phyloP scores from a whole-genome alignment of 2,329 filamentous ascomycete genomes.

The Didymella arachidicola region DNA sequence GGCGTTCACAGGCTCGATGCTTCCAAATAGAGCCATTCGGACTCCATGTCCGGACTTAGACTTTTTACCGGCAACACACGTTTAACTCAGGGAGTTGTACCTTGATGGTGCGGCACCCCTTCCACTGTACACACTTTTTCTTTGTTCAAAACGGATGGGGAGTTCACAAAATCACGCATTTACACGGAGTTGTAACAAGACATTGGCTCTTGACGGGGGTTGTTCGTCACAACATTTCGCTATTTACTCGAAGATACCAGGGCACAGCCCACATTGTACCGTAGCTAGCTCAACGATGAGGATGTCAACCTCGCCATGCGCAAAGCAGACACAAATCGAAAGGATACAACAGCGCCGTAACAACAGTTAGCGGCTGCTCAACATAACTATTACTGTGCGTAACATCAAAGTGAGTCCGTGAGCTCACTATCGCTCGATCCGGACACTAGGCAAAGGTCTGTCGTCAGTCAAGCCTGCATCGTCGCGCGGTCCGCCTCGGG shows the following conservation, averaged over 20 bases:
- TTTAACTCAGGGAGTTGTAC: conserved; percentile 41
- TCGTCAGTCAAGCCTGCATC: conserved; percentile 4
- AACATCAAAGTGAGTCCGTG: background rate
- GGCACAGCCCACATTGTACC: conserved; percentile 47
- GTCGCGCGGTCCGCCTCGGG: conserved; percentile 9
- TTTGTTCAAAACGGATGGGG: conserved; percentile 20
- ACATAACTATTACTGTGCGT: conserved; percentile 5
- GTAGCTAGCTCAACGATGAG: conserved; percentile 38
- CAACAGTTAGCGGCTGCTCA: conserved; percentile 24
- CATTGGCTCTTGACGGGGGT: conserved; percentile 21
- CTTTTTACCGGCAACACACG: conserved; percentile 34
- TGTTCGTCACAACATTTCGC: conserved; percentile 38
- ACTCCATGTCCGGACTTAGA: conserved; percentile 34
- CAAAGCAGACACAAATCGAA: conserved; percentile 26
- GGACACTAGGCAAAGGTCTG: background rate
- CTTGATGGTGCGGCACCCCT: conserved; percentile 43
- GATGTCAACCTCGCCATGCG: conserved; percentile 25
- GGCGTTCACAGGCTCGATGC: conserved; percentile 44
- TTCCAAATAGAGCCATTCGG: conserved; percentile 44
- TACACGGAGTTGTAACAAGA: conserved; percentile 32
- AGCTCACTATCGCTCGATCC: background rate
- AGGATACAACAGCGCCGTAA: conserved; percentile 27
- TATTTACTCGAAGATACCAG: conserved; percentile 49
- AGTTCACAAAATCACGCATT: conserved; percentile 27
- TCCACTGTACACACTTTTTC: conserved; percentile 26